Base-by-base conservation (phyloP, 1,284 basidiomycete genomes). In the Rhodotorula sp. region DNA sequence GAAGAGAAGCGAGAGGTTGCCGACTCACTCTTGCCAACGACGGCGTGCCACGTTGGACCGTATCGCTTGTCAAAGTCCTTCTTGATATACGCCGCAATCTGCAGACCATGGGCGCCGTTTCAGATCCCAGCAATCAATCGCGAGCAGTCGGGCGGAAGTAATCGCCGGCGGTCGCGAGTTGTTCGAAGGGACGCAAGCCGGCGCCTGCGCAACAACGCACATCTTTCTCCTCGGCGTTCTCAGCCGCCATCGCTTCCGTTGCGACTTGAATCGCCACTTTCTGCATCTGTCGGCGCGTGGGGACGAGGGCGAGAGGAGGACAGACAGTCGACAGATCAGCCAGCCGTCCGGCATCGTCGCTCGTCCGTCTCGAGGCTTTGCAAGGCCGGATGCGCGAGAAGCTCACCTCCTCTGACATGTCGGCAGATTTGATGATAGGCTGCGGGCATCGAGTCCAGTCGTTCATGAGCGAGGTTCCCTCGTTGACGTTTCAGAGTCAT, bases 11-110 rank as follows among this genome's bases (percentile, higher is more conserved):
- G 39, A 43, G 39, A 14, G 10, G 10, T 43, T 8, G 23, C 29
- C 29, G 74, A 83, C 82, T 95, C 94, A 86, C 96, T 97, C 52
- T 64, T 64, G 70, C 95, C 95, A 48, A 97, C 95, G 75, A 99
- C 93, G 80, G 92, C 92, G 82, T 98, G 95, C 96, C 96, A 98
- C 76, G 96, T 97, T 64, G 93, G 87, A 39, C 91, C 92, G 79
- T 92, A 90, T 82, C 90, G 86, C 83, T 88, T 86, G 86, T 99
- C 95, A 82, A 97, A 93, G 84, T 96, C 92, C 83, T 95, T 93
- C 87, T 99, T 99, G 86, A 97, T 91, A 83, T 93, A 89, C 54
- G 95, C 93, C 20, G 95, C 96, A 81, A 98, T 94, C 83, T 99
- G 54, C 1, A 67, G 10, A 16, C 14, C 23, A 20, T 3, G 7